Conservation (phyloP, 345 rosid species). For the Microthlaspi erraticum region DNA sequence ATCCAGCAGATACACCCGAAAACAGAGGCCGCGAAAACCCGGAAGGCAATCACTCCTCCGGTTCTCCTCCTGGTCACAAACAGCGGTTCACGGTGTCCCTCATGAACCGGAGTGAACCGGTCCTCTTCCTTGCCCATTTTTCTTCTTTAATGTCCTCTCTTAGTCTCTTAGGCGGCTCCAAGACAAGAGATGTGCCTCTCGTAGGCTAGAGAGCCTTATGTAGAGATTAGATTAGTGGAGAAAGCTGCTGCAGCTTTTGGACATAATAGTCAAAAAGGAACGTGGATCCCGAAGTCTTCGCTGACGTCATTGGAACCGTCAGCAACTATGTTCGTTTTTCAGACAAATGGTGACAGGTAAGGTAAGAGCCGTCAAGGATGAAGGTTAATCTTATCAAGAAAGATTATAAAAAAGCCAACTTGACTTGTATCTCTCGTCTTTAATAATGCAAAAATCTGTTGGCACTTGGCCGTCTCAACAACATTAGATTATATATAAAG, state of each 20-base stretch:
- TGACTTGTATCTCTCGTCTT: too few relatives aligned
- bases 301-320: constrained; percentile 29
- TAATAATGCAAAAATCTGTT: too few relatives aligned
- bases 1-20: constrained; percentile 45
- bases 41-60: constrained; percentile 41
- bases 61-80: constrained; percentile 33
- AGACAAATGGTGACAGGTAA: background rate
- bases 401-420: too few relatives aligned
- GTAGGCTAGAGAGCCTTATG: constrained; percentile 3
- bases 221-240: background rate
- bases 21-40: constrained; percentile 44
- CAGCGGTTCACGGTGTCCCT: constrained; percentile 32
- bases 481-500: too few relatives aligned
- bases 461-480: too few relatives aligned
- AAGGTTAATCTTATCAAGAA: constrained; percentile 6
- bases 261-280: constrained; percentile 15
- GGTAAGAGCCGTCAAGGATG: background rate
- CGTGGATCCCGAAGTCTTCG: constrained; percentile 5
- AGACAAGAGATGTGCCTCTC: constrained; percentile 10
- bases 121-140: constrained; percentile 16
- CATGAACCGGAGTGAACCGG: constrained; percentile 25
- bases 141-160: background rate
- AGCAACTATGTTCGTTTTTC: background rate
- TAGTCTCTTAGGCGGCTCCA: background rate
- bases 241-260: constrained; percentile 1